Evolutionary conservation across 2,329 filamentous ascomycete species (phyloP).

Genomic region (Trichoderma endophyticum): DNA sequence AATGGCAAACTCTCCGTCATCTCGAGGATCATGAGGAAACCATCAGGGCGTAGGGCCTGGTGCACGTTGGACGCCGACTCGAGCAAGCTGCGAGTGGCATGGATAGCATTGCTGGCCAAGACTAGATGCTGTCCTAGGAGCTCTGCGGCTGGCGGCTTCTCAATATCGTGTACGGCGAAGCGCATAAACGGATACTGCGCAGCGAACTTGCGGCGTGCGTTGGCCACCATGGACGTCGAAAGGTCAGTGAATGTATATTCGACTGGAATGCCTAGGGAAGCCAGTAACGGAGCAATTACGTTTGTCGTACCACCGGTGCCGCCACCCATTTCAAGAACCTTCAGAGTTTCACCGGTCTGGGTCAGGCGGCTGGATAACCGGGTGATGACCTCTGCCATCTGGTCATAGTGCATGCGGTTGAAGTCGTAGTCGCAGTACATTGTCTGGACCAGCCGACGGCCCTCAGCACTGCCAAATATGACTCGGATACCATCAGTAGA

Average conservation of each 20-base stretch:
- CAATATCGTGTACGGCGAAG: conserved; percentile 12
- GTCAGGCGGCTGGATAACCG: background rate
- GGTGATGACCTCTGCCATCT: conserved; percentile 34
- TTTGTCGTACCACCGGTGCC: conserved; percentile 36
- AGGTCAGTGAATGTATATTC: conserved; percentile 42
- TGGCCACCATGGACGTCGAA: conserved; percentile 22
- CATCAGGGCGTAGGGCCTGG: conserved; percentile 19
- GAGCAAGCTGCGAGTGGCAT: conserved; percentile 29
- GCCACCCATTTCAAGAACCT: conserved; percentile 29
- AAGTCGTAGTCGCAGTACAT: conserved; percentile 37
- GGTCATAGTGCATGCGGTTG: conserved; percentile 32
- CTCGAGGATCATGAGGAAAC: conserved; percentile 21
- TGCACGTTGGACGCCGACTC: conserved; percentile 22
- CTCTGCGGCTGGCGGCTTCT: background rate
- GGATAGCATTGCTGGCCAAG: conserved; percentile 35
- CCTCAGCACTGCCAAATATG: conserved; percentile 37
- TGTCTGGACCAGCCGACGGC: conserved; percentile 33
- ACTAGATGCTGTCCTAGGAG: conserved; percentile 29
- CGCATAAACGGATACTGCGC: conserved; percentile 19
- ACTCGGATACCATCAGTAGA: conserved; percentile 37
- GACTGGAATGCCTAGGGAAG: conserved; percentile 26
- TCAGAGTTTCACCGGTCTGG: conserved; percentile 22
- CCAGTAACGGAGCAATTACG: conserved; percentile 29
- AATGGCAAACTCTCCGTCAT: conserved; percentile 23
- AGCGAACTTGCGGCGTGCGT: conserved; percentile 13